phyloP scores from a whole-genome alignment of 2,329 filamentous ascomycete species.

The Hawksworthiomyces lignivorus region DNA sequence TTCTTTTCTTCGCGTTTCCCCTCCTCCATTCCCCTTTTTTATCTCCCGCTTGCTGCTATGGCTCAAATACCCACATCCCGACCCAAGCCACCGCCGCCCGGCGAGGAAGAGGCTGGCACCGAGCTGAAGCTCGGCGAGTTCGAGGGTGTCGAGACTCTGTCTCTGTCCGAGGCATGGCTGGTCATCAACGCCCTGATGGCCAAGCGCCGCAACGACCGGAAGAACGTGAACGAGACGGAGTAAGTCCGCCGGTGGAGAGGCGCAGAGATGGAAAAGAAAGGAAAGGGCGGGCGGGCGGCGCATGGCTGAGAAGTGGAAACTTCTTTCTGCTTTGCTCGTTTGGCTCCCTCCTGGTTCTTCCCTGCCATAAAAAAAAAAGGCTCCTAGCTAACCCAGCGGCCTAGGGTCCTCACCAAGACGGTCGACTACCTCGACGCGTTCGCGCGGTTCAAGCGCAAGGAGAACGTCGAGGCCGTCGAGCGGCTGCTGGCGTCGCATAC shows the following conservation, averaged over 20 bases:
- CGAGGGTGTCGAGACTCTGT: slow-evolving; percentile 82
- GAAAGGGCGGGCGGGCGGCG: not conserved
- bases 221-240: slow-evolving; percentile 79
- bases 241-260: slow-evolving; percentile 29
- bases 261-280: not conserved
- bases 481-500: slow-evolving; percentile 71
- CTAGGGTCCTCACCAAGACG: slow-evolving; percentile 78
- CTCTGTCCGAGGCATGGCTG: slow-evolving; percentile 82
- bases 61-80: slow-evolving; percentile 49
- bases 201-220: slow-evolving; percentile 70
- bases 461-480: slow-evolving; percentile 92
- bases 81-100: slow-evolving; percentile 58
- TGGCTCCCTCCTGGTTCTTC: no score
- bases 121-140: slow-evolving; percentile 88
- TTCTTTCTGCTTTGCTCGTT: no score
- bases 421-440: slow-evolving; percentile 91
- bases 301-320: no score
- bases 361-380: no score
- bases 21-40: no score
- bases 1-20: not conserved
- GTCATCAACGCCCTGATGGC: slow-evolving; percentile 85
- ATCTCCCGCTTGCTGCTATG: no score
- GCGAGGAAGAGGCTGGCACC: slow-evolving; percentile 80
- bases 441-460: slow-evolving; percentile 89
- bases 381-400: no score